A percentile compares a stretch with the other conserved stretches of the same genome.
These are phyloP conservation scores for Sugiyamaella smithiae DNA, from an alignment of 805 yeast genomes.

Conservation along the genomic window DNA sequence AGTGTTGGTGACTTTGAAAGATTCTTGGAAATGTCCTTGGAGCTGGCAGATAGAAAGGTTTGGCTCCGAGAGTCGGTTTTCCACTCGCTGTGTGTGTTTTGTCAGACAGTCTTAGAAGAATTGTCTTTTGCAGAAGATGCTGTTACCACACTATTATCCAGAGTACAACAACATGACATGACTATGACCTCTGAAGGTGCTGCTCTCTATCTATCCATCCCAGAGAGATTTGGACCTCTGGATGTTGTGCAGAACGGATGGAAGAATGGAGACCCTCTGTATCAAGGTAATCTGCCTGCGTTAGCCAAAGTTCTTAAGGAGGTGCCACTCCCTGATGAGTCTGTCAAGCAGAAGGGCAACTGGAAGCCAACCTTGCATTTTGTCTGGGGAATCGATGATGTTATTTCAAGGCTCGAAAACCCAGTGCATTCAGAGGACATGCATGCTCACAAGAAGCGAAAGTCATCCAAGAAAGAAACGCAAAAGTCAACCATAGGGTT, in stretches of 20 bases:
- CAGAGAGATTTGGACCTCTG: constrained; percentile 27
- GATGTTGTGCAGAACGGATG: constrained; percentile 40
- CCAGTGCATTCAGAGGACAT: background rate
- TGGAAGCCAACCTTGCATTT: constrained; percentile 77
- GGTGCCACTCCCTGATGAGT: constrained; percentile 35
- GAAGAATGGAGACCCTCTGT: constrained; percentile 71
- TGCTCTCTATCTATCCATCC: constrained; percentile 61
- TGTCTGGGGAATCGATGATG: constrained; percentile 63
- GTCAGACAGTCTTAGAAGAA: constrained; percentile 23
- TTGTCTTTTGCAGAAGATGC: constrained; percentile 13
- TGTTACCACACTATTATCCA: constrained; percentile 36
- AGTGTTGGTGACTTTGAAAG: constrained; percentile 36
- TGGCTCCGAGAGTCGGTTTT: constrained; percentile 86
- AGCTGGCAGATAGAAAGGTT: constrained; percentile 60
- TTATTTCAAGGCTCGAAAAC: constrained; percentile 6
- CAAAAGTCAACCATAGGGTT: constrained; percentile 37
- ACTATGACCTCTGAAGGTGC: constrained; percentile 75
- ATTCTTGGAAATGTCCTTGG: constrained; percentile 49
- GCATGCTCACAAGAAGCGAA: constrained; percentile 7
- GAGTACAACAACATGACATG: constrained; percentile 52
- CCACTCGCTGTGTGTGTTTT: constrained; percentile 61
- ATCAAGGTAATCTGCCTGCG: constrained; percentile 61
- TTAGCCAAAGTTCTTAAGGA: constrained; percentile 58
- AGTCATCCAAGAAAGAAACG: constrained; percentile 31
- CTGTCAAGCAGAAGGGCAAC: constrained; percentile 53